Conservation (phyloP, 1,284 basidiomycete species). For the Ceratobasidium sp. region DNA sequence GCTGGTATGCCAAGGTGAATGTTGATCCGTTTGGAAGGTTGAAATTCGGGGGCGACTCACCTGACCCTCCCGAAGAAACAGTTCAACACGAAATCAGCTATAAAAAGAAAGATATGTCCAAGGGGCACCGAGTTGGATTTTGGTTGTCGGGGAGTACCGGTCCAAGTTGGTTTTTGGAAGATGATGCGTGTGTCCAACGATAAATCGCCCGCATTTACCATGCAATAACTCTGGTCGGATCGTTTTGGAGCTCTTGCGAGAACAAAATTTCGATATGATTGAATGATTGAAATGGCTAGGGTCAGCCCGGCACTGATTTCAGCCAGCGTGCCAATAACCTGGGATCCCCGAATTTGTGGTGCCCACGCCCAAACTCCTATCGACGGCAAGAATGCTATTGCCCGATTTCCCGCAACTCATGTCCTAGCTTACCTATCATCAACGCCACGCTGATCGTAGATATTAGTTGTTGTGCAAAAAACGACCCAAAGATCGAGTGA, state of each 20-base stretch:
- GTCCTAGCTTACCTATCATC: background rate
- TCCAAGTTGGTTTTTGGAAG: background rate
- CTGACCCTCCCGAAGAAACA: background rate
- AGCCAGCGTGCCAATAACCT: background rate
- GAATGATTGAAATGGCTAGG: background rate
- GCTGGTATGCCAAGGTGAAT: background rate
- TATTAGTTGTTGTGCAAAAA: background rate
- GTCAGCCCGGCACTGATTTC: background rate
- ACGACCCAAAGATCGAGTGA: slow-evolving; percentile 2
- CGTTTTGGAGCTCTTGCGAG: background rate
- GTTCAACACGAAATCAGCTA: background rate
- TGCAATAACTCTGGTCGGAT: no score
- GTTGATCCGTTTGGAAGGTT: no score
- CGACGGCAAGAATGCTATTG: no score
- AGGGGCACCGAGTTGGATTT: no score
- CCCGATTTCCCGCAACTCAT: background rate
- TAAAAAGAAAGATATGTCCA: background rate
- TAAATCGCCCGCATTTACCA: background rate
- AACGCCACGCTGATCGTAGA: background rate
- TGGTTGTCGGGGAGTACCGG: background rate
- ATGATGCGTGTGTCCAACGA: background rate
- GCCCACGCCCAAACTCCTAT: no score
- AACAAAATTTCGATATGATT: background rate
- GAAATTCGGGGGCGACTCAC: no score
- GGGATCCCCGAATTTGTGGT: no score